Evolutionary conservation across 768 basidiomycete genomes (phyloP).

Genomic region (Porpolomopsis calyptriformis): DNA sequence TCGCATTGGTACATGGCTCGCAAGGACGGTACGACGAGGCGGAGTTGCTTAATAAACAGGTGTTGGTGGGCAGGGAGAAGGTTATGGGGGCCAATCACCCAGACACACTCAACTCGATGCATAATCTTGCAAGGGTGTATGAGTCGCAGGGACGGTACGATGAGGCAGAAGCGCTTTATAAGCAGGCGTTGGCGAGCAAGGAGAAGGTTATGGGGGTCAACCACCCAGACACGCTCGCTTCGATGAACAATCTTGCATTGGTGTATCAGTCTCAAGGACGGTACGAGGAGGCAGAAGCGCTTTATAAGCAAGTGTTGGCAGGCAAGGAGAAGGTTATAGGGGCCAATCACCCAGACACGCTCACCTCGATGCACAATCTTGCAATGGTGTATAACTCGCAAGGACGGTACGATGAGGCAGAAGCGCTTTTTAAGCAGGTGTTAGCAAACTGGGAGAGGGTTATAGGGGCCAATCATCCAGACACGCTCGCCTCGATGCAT

Average conservation of each 20-base stretch:
- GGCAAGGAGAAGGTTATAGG: neutral
- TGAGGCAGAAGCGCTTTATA: neutral
- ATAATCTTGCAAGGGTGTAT: neutral
- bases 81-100: neutral
- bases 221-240: neutral
- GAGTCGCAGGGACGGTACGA: neutral
- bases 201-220: neutral
- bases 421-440: neutral
- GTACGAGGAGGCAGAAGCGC: neutral
- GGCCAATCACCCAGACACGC: neutral
- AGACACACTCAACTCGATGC: neutral
- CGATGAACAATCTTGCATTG: neutral
- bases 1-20: neutral
- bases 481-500: neutral
- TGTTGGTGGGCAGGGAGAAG: neutral
- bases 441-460: neutral
- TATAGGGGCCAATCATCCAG: neutral
- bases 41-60: neutral
- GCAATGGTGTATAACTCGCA: neutral
- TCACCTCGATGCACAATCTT: neutral
- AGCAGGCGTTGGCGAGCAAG: neutral
- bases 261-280: neutral
- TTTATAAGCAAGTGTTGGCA: neutral
- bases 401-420: neutral
- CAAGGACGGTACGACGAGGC: neutral